Conservation (phyloP, 2,329 filamentous ascomycete genomes). For the Xylaria arbuscula region DNA sequence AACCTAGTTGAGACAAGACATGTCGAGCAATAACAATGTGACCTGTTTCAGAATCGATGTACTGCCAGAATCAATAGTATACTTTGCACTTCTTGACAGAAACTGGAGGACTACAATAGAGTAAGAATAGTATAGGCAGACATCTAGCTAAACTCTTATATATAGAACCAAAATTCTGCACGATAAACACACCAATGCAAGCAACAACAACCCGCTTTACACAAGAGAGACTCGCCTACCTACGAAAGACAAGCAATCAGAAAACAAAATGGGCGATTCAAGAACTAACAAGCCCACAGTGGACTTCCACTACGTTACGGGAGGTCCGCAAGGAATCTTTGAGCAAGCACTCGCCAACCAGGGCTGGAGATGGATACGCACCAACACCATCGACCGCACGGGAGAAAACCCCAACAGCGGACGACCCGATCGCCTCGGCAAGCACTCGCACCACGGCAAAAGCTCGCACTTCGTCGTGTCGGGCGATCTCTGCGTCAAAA, state of each 20-base stretch:
- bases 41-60: neutral
- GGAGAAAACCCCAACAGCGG: neutral
- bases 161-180: neutral
- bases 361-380: constrained; percentile 28
- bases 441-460: constrained; percentile 33
- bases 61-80: neutral
- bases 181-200: neutral
- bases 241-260: neutral
- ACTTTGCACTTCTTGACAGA: neutral
- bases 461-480: constrained; percentile 30
- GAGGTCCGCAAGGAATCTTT: neutral
- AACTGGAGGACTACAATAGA: neutral
- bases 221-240: neutral
- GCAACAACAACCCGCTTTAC: neutral
- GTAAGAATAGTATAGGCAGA: neutral
- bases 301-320: constrained; percentile 4
- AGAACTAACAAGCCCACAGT: neutral
- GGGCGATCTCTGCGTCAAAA: constrained; percentile 27
- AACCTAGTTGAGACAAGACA: too few relatives aligned
- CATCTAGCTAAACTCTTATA: neutral
- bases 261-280: neutral
- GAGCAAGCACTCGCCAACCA: neutral
- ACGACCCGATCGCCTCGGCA: constrained; percentile 23
- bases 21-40: neutral
- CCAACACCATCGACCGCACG: constrained; percentile 23